Base-by-base conservation (phyloP, 1,284 basidiomycete species). In the Cryptococcus maquisensis region DNA sequence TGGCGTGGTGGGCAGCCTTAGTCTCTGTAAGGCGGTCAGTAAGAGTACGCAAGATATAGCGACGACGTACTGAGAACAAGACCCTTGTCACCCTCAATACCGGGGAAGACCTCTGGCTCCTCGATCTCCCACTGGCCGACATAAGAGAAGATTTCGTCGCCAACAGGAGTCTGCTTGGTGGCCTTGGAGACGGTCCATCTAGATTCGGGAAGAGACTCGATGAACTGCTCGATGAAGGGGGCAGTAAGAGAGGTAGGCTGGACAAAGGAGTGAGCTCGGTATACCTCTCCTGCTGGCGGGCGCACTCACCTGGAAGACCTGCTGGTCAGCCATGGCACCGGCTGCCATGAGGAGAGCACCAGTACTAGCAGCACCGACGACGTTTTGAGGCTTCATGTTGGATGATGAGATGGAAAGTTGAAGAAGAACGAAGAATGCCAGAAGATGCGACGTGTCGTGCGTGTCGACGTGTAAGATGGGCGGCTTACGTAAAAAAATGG, bases 221-320 rank as follows among this genome's bases (percentile, higher is more conserved):
- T 89, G 81, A 99, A 99, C 77, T 99, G 96, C 78, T 99, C 96
- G 67, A 99, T 72, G 81, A 98, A 98, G 57, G 90, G 86, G n/a
- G 89, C 93, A 69, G 87, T 85, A 77, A 97, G 80, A 55, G 81
- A 77, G 52, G 93, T 87, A 45, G 87, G 80, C 90, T 97, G 68
- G 12, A 36, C 51, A 24, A 43, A 18, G 43, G 41, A 18, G 32
- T 32, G 49, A 40, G 36, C 18, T 23, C 21, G 26, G 9, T 7
- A n/a, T 20, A 24, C 13, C 12, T 15, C 35, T 16, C 20, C 26
- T 8, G 21, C 21, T 16, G 16, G 5, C 26, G 6, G 24, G 36
- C 20, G 12, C 10, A 54, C 60, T 44, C 37, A 74, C 74, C 60
- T 71, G 60, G 61, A 76, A 76, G 20, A 57, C 57, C 44, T 59